These are phyloP conservation scores for Hericium rajendrae DNA, from an alignment of 768 basidiomycete genomes.

Conservation along the genomic window DNA sequence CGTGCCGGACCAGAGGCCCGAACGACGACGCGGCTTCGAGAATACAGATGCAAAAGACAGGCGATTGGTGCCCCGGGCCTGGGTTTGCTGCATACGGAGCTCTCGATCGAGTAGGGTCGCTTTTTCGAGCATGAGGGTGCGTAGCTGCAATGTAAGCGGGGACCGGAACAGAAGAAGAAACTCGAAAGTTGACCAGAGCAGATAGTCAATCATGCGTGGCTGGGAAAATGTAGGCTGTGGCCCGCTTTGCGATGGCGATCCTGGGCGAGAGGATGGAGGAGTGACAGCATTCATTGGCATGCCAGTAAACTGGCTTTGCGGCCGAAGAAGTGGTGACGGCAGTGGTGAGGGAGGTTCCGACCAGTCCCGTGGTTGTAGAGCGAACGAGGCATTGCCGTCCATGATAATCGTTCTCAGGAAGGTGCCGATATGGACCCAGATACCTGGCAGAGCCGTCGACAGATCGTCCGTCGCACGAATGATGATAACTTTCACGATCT, in stretches of 20 bases:
- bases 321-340: constrained; percentile 30
- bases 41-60: constrained; percentile 38
- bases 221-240: constrained; percentile 15
- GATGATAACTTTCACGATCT: constrained; percentile 58
- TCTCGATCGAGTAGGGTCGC: constrained; percentile 44
- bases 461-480: constrained; percentile 56
- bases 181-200: constrained; percentile 64
- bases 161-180: constrained; percentile 51
- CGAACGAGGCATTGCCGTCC: constrained; percentile 58
- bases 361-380: constrained; percentile 29
- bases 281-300: constrained; percentile 10
- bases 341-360: constrained; percentile 44
- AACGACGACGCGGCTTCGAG: constrained; percentile 42
- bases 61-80: constrained; percentile 25
- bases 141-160: constrained; percentile 58
- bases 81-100: constrained; percentile 26
- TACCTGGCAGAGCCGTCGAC: constrained; percentile 39
- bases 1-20: constrained; percentile 21
- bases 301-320: constrained; percentile 5
- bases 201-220: constrained; percentile 61
- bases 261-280: constrained; percentile 15
- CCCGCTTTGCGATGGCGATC: constrained; percentile 15
- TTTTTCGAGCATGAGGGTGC: constrained; percentile 57
- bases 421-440: constrained; percentile 54
- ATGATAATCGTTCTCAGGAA: constrained; percentile 41